Evolutionary conservation across 2,329 filamentous ascomycete genomes (phyloP).

Genomic region (Phialophora chinensis): DNA sequence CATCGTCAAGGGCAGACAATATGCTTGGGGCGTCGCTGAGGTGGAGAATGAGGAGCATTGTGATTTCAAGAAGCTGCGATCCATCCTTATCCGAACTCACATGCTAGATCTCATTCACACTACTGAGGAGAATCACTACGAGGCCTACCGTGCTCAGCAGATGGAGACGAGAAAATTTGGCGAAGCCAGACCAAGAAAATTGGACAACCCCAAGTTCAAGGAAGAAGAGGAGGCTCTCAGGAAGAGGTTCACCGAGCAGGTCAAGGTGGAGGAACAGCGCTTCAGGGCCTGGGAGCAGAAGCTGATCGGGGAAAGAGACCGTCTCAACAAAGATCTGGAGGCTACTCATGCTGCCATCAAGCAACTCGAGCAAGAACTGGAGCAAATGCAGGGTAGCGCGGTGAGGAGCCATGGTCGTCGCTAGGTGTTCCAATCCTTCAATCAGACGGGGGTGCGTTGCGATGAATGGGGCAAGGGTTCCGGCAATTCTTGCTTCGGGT

Average conservation of each 20-base stretch:
- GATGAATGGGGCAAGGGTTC: slow-evolving; percentile 21
- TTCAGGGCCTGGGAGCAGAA: slow-evolving; percentile 99
- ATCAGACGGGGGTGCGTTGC: neutral
- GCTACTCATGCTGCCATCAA: slow-evolving; percentile 83
- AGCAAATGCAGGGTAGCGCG: slow-evolving; percentile 87
- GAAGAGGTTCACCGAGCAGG: slow-evolving; percentile 99
- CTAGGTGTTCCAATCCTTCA: slow-evolving; percentile 55
- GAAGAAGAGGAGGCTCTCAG: slow-evolving; percentile 97
- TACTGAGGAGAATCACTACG: slow-evolving; percentile 98
- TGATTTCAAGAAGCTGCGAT: slow-evolving; percentile 99
- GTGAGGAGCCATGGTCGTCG: slow-evolving; percentile 92
- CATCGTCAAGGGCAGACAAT: slow-evolving; percentile 98
- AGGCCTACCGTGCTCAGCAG: slow-evolving; percentile 97
- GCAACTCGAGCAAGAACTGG: slow-evolving; percentile 79
- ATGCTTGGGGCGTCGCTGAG: slow-evolving; percentile 98
- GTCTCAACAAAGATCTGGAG: slow-evolving; percentile 99
- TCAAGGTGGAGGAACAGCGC: slow-evolving; percentile 99
- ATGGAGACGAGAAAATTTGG: slow-evolving; percentile 99
- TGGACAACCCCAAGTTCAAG: slow-evolving; percentile 99
- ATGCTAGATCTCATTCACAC: slow-evolving; percentile 99
- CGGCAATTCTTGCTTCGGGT: slow-evolving; percentile 30
- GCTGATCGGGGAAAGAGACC: slow-evolving; percentile 97
- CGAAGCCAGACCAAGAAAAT: slow-evolving; percentile 93
- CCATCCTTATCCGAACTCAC: slow-evolving; percentile 97
- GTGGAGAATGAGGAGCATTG: slow-evolving; percentile 99